Conservation (phyloP, 2,329 filamentous ascomycete genomes). For the Elsinoe australis region DNA sequence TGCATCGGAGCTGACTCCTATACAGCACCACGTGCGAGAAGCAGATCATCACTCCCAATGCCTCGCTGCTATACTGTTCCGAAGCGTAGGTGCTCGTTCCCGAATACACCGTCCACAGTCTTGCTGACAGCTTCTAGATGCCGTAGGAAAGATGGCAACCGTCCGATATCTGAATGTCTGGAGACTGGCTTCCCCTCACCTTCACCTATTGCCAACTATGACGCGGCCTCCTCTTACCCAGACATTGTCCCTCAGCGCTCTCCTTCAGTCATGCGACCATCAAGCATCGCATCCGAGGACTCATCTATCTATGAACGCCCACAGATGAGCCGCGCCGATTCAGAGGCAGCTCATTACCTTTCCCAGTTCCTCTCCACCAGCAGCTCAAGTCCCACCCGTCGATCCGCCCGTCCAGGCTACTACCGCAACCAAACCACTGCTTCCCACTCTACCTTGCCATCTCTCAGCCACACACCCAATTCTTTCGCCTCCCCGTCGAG, state of each 20-base stretch:
- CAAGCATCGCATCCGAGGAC: conserved; percentile 33
- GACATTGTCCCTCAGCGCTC: conserved; percentile 44
- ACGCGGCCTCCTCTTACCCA: conserved; percentile 31
- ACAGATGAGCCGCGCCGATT: conserved; percentile 24
- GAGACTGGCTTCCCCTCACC: conserved; percentile 20
- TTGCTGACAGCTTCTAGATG: conserved; percentile 32
- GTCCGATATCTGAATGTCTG: conserved; percentile 27
- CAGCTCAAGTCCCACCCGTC: conserved; percentile 23
- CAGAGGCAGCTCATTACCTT: conserved; percentile 37
- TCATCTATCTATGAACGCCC: conserved; percentile 21
- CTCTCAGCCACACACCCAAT: conserved; percentile 41
- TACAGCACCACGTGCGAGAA: conserved; percentile 56
- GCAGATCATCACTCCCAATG: conserved; percentile 55
- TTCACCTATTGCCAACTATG: conserved; percentile 21
- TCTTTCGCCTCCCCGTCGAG: conserved; percentile 33
- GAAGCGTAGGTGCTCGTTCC: conserved; percentile 45
- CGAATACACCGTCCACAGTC: neutral
- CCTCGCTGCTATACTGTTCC: conserved; percentile 56
- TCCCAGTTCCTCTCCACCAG: conserved; percentile 34
- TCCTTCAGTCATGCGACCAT: conserved; percentile 36
- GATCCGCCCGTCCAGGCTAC: conserved; percentile 30
- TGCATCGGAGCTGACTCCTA: conserved; percentile 2
- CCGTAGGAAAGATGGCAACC: conserved; percentile 39
- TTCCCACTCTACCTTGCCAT: conserved; percentile 25
- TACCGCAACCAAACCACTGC: conserved; percentile 28